Conservation (phyloP, 805 yeast genomes). For the Kodamaea kaohsiungensis region DNA sequence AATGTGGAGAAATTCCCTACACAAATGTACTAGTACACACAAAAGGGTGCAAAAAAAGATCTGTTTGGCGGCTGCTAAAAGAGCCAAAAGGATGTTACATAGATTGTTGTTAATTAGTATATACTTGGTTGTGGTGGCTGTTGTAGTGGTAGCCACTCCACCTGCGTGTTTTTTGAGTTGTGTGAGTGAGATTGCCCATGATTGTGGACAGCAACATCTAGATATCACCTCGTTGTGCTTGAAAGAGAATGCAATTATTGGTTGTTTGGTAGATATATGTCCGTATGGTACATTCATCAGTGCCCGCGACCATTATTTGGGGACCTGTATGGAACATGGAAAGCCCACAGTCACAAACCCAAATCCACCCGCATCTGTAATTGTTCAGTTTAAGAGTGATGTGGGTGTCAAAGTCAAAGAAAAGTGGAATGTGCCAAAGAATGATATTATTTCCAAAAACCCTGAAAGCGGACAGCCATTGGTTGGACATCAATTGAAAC, state of each 20-base stretch:
- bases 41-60: background rate
- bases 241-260: slow-evolving; percentile 37
- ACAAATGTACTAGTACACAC: background rate
- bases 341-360: slow-evolving; percentile 7
- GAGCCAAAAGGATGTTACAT: background rate
- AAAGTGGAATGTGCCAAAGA: background rate
- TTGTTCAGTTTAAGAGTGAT: background rate
- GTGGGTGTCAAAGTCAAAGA: background rate
- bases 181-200: slow-evolving; percentile 34
- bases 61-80: background rate
- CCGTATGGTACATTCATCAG: slow-evolving; percentile 43
- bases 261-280: slow-evolving; percentile 48
- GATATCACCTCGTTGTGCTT: slow-evolving; percentile 45
- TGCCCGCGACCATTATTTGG: slow-evolving; percentile 51
- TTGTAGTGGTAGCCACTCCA: slow-evolving; percentile 37
- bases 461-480: background rate
- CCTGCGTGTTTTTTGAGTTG: slow-evolving; percentile 54
- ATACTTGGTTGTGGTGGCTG: background rate
- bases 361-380: slow-evolving; percentile 9
- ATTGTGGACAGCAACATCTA: slow-evolving; percentile 31
- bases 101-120: slow-evolving; percentile 2
- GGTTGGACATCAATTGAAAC: background rate
- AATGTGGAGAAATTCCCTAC: background rate
- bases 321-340: slow-evolving; percentile 47
- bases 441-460: background rate